phyloP scores from a whole-genome alignment of 805 yeast genomes.

The Kazachstania africana region DNA sequence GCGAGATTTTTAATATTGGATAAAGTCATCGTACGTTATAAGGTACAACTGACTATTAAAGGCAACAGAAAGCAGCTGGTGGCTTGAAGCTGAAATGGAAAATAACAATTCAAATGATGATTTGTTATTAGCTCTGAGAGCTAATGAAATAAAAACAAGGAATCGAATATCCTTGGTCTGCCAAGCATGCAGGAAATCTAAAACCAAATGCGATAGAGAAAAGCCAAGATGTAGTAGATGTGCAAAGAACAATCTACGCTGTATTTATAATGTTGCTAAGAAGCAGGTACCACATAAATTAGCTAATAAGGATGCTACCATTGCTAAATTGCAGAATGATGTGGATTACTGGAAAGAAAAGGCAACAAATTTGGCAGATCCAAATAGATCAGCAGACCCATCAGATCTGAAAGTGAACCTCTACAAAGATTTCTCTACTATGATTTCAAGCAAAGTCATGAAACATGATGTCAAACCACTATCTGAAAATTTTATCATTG shows the following conservation, averaged over 20 bases:
- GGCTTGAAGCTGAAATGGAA: no score
- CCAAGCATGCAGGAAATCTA: slow-evolving; percentile 23
- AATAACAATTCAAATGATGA: no score
- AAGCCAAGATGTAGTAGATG: slow-evolving; percentile 25
- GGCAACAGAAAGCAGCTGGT: no score
- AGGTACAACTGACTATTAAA: no score
- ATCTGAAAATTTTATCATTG: slow-evolving; percentile 21
- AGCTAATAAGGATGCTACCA: slow-evolving; percentile 23
- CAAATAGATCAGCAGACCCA: no score
- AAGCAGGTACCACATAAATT: slow-evolving; percentile 23
- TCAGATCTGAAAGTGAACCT: slow-evolving; percentile 14
- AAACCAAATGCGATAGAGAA: slow-evolving; percentile 25
- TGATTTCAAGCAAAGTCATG: slow-evolving; percentile 18
- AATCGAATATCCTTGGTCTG: slow-evolving; percentile 26
- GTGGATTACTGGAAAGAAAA: slow-evolving; percentile 23
- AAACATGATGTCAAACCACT: slow-evolving; percentile 24
- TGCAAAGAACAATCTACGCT: slow-evolving; percentile 14
- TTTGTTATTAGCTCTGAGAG: no score
- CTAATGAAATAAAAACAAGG: slow-evolving; percentile 12
- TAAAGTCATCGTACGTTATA: no score
- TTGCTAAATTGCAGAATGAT: slow-evolving; percentile 21
- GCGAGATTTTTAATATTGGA: no score
- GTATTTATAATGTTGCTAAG: slow-evolving; percentile 25
- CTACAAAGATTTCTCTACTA: slow-evolving; percentile 14
- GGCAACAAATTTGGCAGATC: slow-evolving; percentile 6